phyloP scores from a whole-genome alignment of 1,139 yeast genomes.

The Ashbya aceris region DNA sequence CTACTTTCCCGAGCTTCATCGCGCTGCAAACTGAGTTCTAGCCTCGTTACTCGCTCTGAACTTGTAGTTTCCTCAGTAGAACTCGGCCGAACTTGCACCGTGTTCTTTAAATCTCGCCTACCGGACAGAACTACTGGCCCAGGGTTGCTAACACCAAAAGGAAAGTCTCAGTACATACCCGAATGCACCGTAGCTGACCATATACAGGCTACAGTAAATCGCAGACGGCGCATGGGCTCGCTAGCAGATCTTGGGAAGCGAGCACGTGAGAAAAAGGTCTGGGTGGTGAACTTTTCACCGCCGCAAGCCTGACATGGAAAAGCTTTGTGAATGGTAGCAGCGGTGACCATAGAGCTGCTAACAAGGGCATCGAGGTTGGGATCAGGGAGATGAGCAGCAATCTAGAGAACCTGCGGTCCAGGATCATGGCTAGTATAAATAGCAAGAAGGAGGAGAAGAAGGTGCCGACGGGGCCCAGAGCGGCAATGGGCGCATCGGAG shows the following conservation, averaged over 20 bases:
- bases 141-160: no score
- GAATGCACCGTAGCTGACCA: no score
- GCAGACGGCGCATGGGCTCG: no score
- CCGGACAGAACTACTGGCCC: no score
- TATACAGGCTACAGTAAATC: no score
- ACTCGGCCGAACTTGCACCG: no score
- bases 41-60: neutral
- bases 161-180: no score
- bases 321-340: no score
- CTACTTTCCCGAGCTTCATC: slow-evolving; percentile 1
- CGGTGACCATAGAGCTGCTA: neutral
- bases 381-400: slow-evolving; percentile 8
- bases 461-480: neutral
- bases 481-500: neutral
- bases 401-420: slow-evolving; percentile 23
- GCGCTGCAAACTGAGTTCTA: neutral
- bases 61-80: neutral
- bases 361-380: neutral
- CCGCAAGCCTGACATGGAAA: no score
- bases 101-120: no score
- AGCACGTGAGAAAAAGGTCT: neutral
- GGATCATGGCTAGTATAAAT: slow-evolving; percentile 23
- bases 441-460: slow-evolving; percentile 5
- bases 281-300: neutral
- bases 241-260: no score